Evolutionary conservation across 441 rosid genomes (phyloP), one percentile per base, ranked within the genome.

Genomic region (Arabidopsis lyrata): DNA sequence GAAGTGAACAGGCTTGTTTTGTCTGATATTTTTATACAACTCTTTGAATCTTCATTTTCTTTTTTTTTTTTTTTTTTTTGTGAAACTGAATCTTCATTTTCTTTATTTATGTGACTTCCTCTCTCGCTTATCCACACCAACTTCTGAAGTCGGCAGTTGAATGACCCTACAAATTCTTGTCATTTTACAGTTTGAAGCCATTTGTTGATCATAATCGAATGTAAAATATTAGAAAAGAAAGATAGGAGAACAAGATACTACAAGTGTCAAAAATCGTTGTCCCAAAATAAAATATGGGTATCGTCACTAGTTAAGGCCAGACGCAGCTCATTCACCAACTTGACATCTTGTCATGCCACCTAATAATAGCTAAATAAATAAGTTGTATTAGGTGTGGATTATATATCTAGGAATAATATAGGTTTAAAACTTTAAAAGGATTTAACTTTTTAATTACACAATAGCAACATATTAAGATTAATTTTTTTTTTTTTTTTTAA

Each of bases 1-100:
- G 59, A 47, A 14, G n/a, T 29, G 60, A 55, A 63, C 53, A 62
- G 60, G 42, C 63, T 64, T 76, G 61, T 29, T 0, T 29, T 4
- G 4, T 58, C 20, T 44, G 24, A 55, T 38, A 48, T 76, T 67
- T 76, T 70, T 13, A 70, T 76, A 64, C 72, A 76, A 70, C 41
- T 63, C 53, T 57, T 70, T 66, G 60, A 68, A 16, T 47, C 31
- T 29, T 47, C 22, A 53, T 48, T 41, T 45, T 63, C 52, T 66
- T 32, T 22, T n/a, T n/a, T n/a, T n/a, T n/a, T n/a, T n/a, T n/a
- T n/a, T n/a, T n/a, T n/a, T n/a, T n/a, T n/a, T n/a, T n/a, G n/a
- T n/a, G n/a, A n/a, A n/a, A n/a, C n/a, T 66, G 60, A 68, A 16
- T 47, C 31, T 29, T 47, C 22, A 53, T 48, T 41, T 45, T 63